Evolutionary conservation across 495 filamentous ascomycete species (phyloP), one percentile per base, ranked within the genome.

Genomic region (Aeminium ludgeri): DNA sequence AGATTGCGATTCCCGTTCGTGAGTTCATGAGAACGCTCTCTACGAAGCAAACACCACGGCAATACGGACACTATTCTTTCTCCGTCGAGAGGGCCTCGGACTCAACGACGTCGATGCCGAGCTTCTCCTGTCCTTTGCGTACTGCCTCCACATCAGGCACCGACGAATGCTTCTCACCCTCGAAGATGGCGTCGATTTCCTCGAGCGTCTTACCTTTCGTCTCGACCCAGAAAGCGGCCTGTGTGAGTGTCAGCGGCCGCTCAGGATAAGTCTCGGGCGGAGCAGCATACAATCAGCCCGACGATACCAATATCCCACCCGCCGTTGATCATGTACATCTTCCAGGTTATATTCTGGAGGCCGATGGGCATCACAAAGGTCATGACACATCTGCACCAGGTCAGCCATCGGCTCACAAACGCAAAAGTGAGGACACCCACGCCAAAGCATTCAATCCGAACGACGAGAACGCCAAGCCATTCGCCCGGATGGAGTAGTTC

Each of bases 311-410:
- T 50, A 32, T 55, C 52, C 50, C 50, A 55, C 4, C 30, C 27
- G 0, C 41, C 52, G 30, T 49, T 55, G 19, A 56, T 30, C 29
- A 56, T 44, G 35, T 56, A 56, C 41, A 43, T 50, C 43, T 54
- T 54, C 51, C 51, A 56, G 10, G 49, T 46, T 12, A 55, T 50
- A 33, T 48, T 48, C n/a, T 28, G 41, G 4, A 57, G 45, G 2
- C 57, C 65, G 40, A 67, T 66, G 8, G 67, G 65, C 59, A 66
- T 67, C 16, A 63, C 73, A 60, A 66, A 67, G 0, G 63, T 61
- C 38, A 65, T 56, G 0, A 66, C 48, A n/a, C 64, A 48, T 0
- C 59, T 64, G 31, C 10, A n/a, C 13, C 23, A 20, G 15, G 8
- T 40, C 51, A 18, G 51, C 43, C 31, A 3, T 2, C 40, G 16